phyloP scores from a whole-genome alignment of 1,284 basidiomycete species.

The Boletus semigastroideus region DNA sequence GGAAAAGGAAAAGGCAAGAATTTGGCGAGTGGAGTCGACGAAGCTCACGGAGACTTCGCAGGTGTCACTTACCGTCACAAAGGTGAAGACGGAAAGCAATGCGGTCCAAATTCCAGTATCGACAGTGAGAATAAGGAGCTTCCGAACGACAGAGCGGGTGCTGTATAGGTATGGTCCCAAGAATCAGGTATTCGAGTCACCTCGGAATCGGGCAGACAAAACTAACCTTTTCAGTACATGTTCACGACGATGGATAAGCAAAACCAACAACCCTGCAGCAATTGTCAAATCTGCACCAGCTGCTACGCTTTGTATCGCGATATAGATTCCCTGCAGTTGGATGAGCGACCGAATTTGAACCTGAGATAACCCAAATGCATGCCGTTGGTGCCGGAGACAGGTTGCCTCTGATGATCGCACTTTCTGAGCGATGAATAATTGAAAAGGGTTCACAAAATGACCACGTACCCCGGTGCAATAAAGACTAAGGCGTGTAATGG shows the following conservation, averaged over 20 bases:
- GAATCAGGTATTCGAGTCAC: too few relatives aligned
- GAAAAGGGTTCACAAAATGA: neutral
- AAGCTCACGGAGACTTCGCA: too few relatives aligned
- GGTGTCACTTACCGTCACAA: conserved; percentile 3
- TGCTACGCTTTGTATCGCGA: neutral
- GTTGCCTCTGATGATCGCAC: neutral
- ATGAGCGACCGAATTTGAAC: neutral
- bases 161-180: neutral
- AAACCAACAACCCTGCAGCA: neutral
- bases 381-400: conserved; percentile 1
- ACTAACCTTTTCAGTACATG: neutral
- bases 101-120: conserved; percentile 12
- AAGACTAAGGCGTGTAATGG: neutral
- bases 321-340: neutral
- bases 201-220: neutral
- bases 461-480: neutral
- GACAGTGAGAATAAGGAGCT: conserved; percentile 10
- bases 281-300: conserved; percentile 5
- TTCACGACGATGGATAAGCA: neutral
- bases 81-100: conserved; percentile 1
- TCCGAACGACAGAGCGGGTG: neutral
- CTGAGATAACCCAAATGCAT: neutral
- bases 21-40: neutral
- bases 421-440: neutral
- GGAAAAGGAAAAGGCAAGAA: too few relatives aligned